Conservation (phyloP, 2,329 filamentous ascomycete species). For the Tolypocladium paradoxum region DNA sequence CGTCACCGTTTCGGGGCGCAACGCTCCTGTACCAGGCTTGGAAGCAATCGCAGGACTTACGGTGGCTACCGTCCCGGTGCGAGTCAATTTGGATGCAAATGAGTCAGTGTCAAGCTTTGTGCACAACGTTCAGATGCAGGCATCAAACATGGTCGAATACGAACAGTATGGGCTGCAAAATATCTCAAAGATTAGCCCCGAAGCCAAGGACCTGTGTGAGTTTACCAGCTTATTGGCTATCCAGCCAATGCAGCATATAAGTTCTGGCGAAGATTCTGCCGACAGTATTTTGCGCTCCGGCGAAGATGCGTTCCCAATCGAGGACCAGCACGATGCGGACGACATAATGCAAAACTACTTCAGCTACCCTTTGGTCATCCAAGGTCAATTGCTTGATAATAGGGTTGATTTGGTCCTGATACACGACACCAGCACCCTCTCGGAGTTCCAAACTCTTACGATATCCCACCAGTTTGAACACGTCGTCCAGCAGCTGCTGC, state of each 20-base stretch:
- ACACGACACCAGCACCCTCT: neutral
- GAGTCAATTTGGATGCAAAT: conserved; percentile 6
- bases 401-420: neutral
- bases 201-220: conserved; percentile 9
- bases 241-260: conserved; percentile 7
- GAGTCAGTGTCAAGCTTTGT: conserved; percentile 8
- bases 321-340: neutral
- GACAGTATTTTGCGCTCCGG: neutral
- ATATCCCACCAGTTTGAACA: neutral
- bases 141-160: conserved; percentile 2
- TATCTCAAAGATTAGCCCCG: conserved; percentile 7
- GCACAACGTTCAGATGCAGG: conserved; percentile 2
- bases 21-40: conserved; percentile 14
- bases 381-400: neutral
- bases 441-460: neutral
- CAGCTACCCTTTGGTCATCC: neutral
- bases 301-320: neutral
- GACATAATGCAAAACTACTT: conserved; percentile 2
- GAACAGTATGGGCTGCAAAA: conserved; percentile 12
- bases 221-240: conserved; percentile 17
- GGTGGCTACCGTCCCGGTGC: conserved; percentile 18
- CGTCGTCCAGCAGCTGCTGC: neutral
- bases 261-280: neutral
- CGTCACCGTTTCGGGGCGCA: conserved; percentile 16
- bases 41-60: conserved; percentile 17